phyloP scores from a whole-genome alignment of 441 rosid genomes.

The Adansonia madagascariensis region DNA sequence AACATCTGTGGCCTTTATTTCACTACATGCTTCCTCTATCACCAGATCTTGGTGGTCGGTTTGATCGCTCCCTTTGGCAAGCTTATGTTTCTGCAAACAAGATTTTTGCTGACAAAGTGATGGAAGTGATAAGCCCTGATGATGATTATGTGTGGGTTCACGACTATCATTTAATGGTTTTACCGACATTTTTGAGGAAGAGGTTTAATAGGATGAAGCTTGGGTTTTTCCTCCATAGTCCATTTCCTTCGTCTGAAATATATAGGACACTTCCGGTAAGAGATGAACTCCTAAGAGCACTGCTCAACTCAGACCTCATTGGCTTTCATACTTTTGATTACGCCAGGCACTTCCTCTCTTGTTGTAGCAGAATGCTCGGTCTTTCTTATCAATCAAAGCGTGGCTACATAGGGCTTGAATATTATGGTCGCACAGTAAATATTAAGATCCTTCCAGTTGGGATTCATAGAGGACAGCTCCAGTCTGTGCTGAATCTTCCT shows the following conservation, averaged over 20 bases:
- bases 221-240: conserved; percentile 87
- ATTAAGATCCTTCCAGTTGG: conserved; percentile 91
- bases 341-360: conserved; percentile 85
- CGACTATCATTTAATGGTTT: conserved; percentile 13
- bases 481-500: conserved; percentile 49
- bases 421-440: conserved; percentile 79
- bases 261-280: conserved; percentile 87
- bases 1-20: conserved; percentile 85
- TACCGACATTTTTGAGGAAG: conserved; percentile 45
- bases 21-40: conserved; percentile 94
- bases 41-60: conserved; percentile 83
- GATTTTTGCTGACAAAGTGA: conserved; percentile 17
- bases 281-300: conserved; percentile 78
- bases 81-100: conserved; percentile 80
- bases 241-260: conserved; percentile 88
- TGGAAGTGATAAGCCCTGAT: conserved; percentile 17
- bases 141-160: conserved; percentile 18
- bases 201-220: conserved; percentile 84
- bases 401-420: conserved; percentile 81
- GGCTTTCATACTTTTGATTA: conserved; percentile 94
- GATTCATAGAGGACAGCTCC: conserved; percentile 80
- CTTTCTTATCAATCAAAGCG: conserved; percentile 58
- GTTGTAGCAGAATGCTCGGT: conserved; percentile 94
- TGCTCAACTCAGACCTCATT: conserved; percentile 75
- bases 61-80: conserved; percentile 86